Percentiles rank a stretch among this genome's conserved stretches.
Conservation (phyloP, 805 yeast species). For the Diddensiella transvaalensis region DNA sequence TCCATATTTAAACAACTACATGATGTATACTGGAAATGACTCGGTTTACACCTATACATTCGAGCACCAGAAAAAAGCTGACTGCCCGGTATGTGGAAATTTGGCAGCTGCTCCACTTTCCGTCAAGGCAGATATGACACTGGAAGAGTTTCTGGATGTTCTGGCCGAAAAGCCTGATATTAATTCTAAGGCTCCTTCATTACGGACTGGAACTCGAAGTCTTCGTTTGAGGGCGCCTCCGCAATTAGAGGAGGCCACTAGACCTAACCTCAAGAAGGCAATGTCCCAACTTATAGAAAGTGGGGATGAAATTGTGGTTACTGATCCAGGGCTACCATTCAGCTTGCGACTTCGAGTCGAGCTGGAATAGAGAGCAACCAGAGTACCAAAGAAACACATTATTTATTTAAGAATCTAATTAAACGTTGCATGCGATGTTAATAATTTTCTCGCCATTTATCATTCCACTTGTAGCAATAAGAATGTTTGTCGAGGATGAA, state of each 20-base stretch:
- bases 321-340: slow-evolving; percentile 52
- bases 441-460: slow-evolving; percentile 42
- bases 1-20: slow-evolving; percentile 67
- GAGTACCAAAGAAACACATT: neutral
- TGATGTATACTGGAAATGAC: slow-evolving; percentile 83
- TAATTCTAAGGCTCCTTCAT: slow-evolving; percentile 42
- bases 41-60: slow-evolving; percentile 75
- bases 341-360: slow-evolving; percentile 30
- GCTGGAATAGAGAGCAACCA: slow-evolving; percentile 23
- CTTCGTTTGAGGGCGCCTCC: slow-evolving; percentile 50
- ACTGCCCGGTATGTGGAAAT: slow-evolving; percentile 76
- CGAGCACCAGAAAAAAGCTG: slow-evolving; percentile 52
- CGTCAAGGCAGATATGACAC: slow-evolving; percentile 29
- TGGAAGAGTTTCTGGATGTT: slow-evolving; percentile 43
- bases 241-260: slow-evolving; percentile 43
- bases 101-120: slow-evolving; percentile 22
- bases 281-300: slow-evolving; percentile 38
- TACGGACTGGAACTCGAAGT: slow-evolving; percentile 38
- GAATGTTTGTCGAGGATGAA: slow-evolving; percentile 36
- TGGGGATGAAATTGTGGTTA: slow-evolving; percentile 50
- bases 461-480: slow-evolving; percentile 48
- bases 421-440: slow-evolving; percentile 13
- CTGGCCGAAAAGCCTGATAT: slow-evolving; percentile 31
- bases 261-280: slow-evolving; percentile 39
- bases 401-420: neutral